Conservation (phyloP, 2,329 filamentous ascomycete genomes). For the Ceratocystis cubensis region DNA sequence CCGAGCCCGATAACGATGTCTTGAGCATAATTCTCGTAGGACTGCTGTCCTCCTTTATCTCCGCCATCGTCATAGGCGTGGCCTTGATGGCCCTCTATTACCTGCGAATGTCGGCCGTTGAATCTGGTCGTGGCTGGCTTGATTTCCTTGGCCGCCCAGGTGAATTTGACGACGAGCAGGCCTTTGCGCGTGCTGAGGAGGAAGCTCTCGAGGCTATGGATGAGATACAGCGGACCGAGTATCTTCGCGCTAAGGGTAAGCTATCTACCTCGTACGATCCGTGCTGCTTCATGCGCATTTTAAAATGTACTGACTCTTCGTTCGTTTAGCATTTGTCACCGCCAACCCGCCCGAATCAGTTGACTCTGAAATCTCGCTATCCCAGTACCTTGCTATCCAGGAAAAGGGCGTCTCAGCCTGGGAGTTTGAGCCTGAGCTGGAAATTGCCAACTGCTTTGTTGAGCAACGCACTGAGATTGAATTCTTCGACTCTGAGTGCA, state of each 20-base stretch:
- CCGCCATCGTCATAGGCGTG: slow-evolving; percentile 62
- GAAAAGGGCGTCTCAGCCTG: slow-evolving; percentile 99
- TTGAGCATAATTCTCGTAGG: slow-evolving; percentile 54
- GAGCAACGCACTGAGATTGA: slow-evolving; percentile 94
- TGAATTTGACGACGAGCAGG: slow-evolving; percentile 96
- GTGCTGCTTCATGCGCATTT: background rate
- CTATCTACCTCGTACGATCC: background rate
- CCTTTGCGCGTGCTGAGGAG: slow-evolving; percentile 83
- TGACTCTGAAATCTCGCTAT: slow-evolving; percentile 92
- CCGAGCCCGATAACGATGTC: slow-evolving; percentile 19
- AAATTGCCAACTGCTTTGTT: slow-evolving; percentile 98
- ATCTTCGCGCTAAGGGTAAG: slow-evolving; percentile 84
- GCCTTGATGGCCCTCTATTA: slow-evolving; percentile 55
- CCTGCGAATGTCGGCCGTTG: slow-evolving; percentile 28
- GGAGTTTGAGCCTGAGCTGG: slow-evolving; percentile 98
- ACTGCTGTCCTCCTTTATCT: slow-evolving; percentile 75
- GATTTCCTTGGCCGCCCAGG: slow-evolving; percentile 87
- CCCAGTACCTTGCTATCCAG: slow-evolving; percentile 94
- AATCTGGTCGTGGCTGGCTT: slow-evolving; percentile 33
- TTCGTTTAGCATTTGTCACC: slow-evolving; percentile 66
- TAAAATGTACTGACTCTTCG: background rate
- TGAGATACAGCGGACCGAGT: slow-evolving; percentile 78
- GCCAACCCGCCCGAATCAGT: slow-evolving; percentile 90
- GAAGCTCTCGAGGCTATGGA: slow-evolving; percentile 94
- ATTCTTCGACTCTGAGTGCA: slow-evolving; percentile 96